A percentile compares a stretch with the other conserved stretches of the same genome.
These are phyloP conservation scores for Pseudogymnoascus sp. DNA, from an alignment of 2,329 filamentous ascomycete species.

Conservation along the genomic window DNA sequence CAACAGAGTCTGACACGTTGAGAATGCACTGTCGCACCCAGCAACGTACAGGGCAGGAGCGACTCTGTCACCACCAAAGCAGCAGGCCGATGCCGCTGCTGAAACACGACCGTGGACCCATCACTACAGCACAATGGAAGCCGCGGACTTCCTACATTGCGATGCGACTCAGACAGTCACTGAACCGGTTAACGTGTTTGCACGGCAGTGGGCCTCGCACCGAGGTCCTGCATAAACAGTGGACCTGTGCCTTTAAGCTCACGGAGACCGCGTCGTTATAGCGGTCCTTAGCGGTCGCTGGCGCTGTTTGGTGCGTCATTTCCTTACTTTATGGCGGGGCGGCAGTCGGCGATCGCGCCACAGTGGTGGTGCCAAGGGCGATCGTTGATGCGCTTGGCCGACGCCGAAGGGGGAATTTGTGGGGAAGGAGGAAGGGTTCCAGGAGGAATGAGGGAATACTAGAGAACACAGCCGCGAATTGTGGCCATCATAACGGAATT, in stretches of 20 bases:
- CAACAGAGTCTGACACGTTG: neutral
- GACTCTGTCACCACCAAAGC: neutral
- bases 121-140: neutral
- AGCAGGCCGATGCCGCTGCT: neutral
- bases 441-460: neutral
- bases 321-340: neutral
- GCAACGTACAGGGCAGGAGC: neutral
- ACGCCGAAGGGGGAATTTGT: neutral
- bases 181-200: neutral
- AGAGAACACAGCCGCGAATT: neutral
- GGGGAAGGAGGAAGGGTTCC: neutral
- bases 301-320: neutral
- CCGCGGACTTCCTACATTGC: neutral
- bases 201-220: neutral
- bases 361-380: neutral
- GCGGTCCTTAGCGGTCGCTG: neutral
- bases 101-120: neutral
- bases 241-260: neutral
- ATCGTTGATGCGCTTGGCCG: neutral
- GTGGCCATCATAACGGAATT: neutral
- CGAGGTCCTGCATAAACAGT: neutral
- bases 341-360: neutral
- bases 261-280: neutral
- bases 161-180: constrained; percentile 2
- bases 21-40: neutral